Evolutionary conservation across 345 rosid genomes (phyloP).

Genomic region (Aegle marmelos): DNA sequence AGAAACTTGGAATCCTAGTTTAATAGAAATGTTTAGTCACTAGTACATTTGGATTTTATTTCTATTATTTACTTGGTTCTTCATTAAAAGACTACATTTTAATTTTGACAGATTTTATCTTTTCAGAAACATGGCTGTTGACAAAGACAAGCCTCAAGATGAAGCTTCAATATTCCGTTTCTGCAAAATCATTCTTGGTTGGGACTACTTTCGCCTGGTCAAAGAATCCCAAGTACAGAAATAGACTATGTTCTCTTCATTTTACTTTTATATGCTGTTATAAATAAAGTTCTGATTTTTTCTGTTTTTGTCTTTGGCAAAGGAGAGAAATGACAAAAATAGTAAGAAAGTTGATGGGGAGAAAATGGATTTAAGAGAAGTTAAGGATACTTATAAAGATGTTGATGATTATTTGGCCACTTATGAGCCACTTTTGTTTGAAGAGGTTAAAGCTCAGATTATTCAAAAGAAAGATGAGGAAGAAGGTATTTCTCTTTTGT

Average conservation of each 20-base stretch:
- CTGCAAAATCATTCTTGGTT: constrained; percentile 67
- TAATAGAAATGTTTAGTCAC: too few relatives aligned
- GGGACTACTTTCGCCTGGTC: constrained; percentile 78
- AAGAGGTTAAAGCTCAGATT: constrained; percentile 92
- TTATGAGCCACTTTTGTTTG: constrained; percentile 85
- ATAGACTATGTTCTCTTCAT: neutral
- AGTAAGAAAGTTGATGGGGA: constrained; percentile 17
- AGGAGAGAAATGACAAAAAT: constrained; percentile 31
- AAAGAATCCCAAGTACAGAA: constrained; percentile 41
- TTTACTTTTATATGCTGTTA: neutral
- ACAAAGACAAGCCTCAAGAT: constrained; percentile 53
- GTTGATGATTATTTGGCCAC: constrained; percentile 76
- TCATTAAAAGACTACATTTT: neutral
- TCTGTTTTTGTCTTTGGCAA: neutral
- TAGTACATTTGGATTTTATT: neutral
- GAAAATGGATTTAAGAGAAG: constrained; percentile 41
- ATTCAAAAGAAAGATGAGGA: constrained; percentile 68
- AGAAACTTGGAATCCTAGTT: too few relatives aligned
- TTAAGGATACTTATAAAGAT: constrained; percentile 61
- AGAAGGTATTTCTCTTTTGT: constrained; percentile 50
- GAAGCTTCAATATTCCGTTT: constrained; percentile 66
- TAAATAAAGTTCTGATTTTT: neutral
- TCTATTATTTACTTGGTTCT: neutral
- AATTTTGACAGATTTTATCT: neutral
- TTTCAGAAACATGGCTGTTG: constrained; percentile 43